phyloP scores from a whole-genome alignment of 192 early-diverging fungal species.

The Diversispora epigaea region DNA sequence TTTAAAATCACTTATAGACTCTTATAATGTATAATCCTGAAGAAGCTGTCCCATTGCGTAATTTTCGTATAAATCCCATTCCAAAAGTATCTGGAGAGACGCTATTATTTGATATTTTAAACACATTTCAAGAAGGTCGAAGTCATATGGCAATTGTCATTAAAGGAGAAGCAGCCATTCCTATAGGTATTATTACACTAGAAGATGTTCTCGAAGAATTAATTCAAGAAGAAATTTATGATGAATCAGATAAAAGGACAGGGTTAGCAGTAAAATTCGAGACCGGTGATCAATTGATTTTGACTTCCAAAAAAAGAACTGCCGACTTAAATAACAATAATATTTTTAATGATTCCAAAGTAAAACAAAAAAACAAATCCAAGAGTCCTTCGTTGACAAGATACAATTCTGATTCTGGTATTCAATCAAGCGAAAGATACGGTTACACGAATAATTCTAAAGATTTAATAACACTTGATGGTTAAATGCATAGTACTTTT shows the following conservation, averaged over 20 bases:
- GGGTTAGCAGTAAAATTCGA: no score
- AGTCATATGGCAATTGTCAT: slow-evolving; percentile 72
- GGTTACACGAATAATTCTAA: no score
- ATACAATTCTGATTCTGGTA: no score
- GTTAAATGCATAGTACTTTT: no score
- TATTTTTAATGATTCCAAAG: no score
- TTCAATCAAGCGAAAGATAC: no score
- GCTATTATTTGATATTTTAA: slow-evolving; percentile 63
- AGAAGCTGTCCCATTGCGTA: slow-evolving; percentile 48
- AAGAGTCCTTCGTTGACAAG: no score
- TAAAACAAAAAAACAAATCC: no score
- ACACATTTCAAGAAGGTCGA: slow-evolving; percentile 76
- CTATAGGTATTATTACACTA: slow-evolving; percentile 69
- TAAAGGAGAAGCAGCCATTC: slow-evolving; percentile 11
- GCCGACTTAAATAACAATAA: no score
- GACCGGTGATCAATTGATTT: no score
- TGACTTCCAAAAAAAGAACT: no score
- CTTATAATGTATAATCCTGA: slow-evolving; percentile 63
- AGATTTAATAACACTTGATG: no score
- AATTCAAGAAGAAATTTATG: slow-evolving; percentile 79
- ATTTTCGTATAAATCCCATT: slow-evolving; percentile 45
- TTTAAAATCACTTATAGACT: slow-evolving; percentile 34
- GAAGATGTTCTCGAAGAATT: slow-evolving; percentile 82
- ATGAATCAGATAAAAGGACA: slow-evolving; percentile 62
- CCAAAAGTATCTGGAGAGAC: slow-evolving; percentile 37